Evolutionary conservation across 768 basidiomycete species (phyloP).

Genomic region (Lenzites betulinus): DNA sequence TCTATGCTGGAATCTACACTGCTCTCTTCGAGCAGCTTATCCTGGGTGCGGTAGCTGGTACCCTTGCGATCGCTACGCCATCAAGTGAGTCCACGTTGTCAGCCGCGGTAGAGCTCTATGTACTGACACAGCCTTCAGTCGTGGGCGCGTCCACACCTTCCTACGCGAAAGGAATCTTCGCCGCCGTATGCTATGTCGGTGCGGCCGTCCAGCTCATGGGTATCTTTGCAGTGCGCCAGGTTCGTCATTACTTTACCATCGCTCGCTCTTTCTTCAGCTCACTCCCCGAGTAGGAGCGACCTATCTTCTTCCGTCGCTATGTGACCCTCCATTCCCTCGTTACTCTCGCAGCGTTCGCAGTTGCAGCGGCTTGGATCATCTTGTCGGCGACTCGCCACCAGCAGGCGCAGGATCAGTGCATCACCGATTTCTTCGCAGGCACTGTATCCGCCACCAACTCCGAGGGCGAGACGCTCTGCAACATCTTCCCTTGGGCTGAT

Average conservation of each 20-base stretch:
- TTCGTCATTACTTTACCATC: conserved; percentile 34
- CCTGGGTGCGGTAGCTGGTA: conserved; percentile 65
- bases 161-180: conserved; percentile 74
- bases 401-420: conserved; percentile 68
- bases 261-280: not conserved
- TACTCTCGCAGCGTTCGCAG: conserved; percentile 63
- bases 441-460: conserved; percentile 35
- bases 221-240: conserved; percentile 81
- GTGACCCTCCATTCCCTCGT: conserved; percentile 62
- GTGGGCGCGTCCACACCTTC: conserved; percentile 85
- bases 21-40: conserved; percentile 77
- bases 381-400: conserved; percentile 78
- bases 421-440: conserved; percentile 55
- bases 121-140: conserved; percentile 45
- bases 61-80: conserved; percentile 76
- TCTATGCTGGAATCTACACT: conserved; percentile 89
- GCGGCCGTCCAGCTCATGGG: conserved; percentile 81
- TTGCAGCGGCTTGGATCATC: conserved; percentile 80
- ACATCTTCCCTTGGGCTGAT: conserved; percentile 91
- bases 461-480: conserved; percentile 76
- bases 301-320: conserved; percentile 66
- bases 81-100: conserved; percentile 53
- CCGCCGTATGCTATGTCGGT: conserved; percentile 72
- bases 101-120: not conserved
- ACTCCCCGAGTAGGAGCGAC: conserved; percentile 60